These are phyloP conservation scores for Aspergillus ustus DNA, from an alignment of 2,329 filamentous ascomycete species.

Conservation along the genomic window DNA sequence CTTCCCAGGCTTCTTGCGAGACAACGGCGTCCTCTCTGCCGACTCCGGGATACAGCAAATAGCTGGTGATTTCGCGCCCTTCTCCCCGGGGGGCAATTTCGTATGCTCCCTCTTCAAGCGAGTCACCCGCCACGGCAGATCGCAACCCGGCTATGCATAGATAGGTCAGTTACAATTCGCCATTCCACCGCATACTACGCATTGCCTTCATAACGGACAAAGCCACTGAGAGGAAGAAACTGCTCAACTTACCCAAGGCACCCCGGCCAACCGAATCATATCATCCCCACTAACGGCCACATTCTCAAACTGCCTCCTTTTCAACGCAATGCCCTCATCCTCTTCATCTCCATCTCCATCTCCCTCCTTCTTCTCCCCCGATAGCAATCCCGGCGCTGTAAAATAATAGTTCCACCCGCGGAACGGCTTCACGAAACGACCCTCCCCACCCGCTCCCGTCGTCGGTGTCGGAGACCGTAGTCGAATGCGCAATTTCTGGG, in stretches of 20 bases:
- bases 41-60: slow-evolving; percentile 29
- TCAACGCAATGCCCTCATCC: slow-evolving; percentile 23
- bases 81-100: slow-evolving; percentile 31
- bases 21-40: slow-evolving; percentile 32
- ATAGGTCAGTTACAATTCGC: slow-evolving; percentile 7
- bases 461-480: slow-evolving; percentile 45
- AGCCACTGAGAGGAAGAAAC: background rate
- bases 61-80: slow-evolving; percentile 19
- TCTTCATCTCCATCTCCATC: slow-evolving; percentile 17
- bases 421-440: slow-evolving; percentile 45
- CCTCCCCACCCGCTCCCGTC: slow-evolving; percentile 32
- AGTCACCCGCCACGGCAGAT: slow-evolving; percentile 47
- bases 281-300: slow-evolving; percentile 42
- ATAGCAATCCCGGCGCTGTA: slow-evolving; percentile 38
- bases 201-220: background rate
- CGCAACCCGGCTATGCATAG: slow-evolving; percentile 42
- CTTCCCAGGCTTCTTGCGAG: slow-evolving; percentile 48
- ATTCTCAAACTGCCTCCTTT: slow-evolving; percentile 39
- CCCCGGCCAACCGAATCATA: slow-evolving; percentile 35
- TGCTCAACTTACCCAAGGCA: slow-evolving; percentile 40
- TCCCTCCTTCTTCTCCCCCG: slow-evolving; percentile 15
- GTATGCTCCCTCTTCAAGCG: slow-evolving; percentile 41
- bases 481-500: slow-evolving; percentile 46
- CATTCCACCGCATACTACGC: background rate
- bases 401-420: slow-evolving; percentile 50